Base-by-base conservation (phyloP, 495 filamentous ascomycete species). In the Aspergillus heteromorphus region DNA sequence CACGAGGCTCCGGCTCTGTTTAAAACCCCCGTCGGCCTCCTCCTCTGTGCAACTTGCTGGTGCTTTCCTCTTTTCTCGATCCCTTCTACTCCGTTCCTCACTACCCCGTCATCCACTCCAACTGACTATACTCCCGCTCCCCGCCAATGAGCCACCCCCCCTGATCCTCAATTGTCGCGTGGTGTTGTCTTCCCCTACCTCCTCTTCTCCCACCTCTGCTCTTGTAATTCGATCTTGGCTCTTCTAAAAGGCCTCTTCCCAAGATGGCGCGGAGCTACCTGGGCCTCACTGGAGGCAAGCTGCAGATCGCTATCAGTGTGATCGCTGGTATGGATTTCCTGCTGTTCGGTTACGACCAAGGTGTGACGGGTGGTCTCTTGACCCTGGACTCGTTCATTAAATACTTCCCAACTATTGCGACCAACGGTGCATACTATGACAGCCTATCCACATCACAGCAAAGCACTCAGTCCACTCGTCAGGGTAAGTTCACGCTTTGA, bases 281-380 rank as follows among this genome's bases (percentile, higher is more conserved):
- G 55, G 87, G 87, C 69, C 81, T 89, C 51, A 77, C 77, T 58
- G 87, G 87, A 73, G 67, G 73, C 36, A 73, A 73, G 65, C 79
- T 90, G 31, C 86, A 88, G 57, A 72, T 84, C 56, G 85, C 83
- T 49, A 83, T 90, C 51, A 83, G 83, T 38, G 60, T 84, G 9
- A 76, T 89, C 47, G 86, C 86, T 43, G 85, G 86, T 58, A 79
- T 84, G 59, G 86, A 88, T 66, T 90, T 90, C 61, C 66, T 87
- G 62, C 68, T 81, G 2, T 81, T 81, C 55, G 78, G 78, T 48
- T 81, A 81, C 66, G 78, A 81, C 56, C 77, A 80, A 47, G 82
- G 82, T 59, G 80, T 84, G 13, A 84, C 81, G 54, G 81, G 81
- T 31, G 81, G 82, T 40, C 76, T 84, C 53, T 69, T 83, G 45